phyloP scores from a whole-genome alignment of 768 basidiomycete species.

The Saitozyma podzolica region DNA sequence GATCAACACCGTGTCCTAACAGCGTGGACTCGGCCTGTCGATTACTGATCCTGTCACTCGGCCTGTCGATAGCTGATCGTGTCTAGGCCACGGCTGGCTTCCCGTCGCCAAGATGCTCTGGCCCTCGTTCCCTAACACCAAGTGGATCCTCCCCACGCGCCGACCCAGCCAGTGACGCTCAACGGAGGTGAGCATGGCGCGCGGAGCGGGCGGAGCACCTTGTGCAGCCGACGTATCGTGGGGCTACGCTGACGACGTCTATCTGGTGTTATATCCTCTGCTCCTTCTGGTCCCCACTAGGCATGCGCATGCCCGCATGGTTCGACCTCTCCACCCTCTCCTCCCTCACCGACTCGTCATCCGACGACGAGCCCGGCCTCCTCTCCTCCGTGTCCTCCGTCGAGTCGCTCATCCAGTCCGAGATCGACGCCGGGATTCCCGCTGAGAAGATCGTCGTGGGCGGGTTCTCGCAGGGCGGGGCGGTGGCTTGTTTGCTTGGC shows the following conservation, averaged over 20 bases:
- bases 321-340: conserved; percentile 72
- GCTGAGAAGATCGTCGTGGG: conserved; percentile 75
- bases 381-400: conserved; percentile 64
- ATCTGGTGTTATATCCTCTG: not conserved
- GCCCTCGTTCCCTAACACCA: conserved; percentile 67
- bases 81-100: conserved; percentile 68
- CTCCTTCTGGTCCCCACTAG: conserved; percentile 52
- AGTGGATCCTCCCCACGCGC: conserved; percentile 87
- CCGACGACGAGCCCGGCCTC: conserved; percentile 79
- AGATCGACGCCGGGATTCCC: conserved; percentile 70
- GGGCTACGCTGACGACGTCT: no score
- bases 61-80: not conserved
- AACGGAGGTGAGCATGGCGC: conserved; percentile 66
- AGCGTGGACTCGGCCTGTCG: no score
- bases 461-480: conserved; percentile 83
- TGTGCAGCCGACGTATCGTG: not conserved
- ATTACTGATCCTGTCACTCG: not conserved
- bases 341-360: conserved; percentile 44
- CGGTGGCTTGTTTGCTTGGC: conserved; percentile 74
- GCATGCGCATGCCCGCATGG: conserved; percentile 57
- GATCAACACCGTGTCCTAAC: no score
- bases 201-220: not conserved
- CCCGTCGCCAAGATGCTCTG: conserved; percentile 72
- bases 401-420: conserved; percentile 69
- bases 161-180: conserved; percentile 65